A percentile compares a stretch with the other conserved stretches of the same genome.
Conservation (phyloP, 2,329 filamentous ascomycete species). For the Meredithiella fracta region DNA sequence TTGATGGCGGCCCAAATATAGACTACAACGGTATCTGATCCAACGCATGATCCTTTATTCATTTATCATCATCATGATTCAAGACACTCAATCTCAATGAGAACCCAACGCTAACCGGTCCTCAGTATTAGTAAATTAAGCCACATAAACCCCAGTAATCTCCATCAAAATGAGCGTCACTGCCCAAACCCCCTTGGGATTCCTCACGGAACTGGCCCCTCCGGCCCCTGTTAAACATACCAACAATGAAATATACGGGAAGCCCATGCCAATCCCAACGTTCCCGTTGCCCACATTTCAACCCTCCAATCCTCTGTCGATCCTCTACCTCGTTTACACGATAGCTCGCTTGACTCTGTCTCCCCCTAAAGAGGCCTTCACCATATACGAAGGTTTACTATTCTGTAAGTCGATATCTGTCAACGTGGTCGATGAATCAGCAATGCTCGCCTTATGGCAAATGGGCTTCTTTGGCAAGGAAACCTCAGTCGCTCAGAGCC, state of each 20-base stretch:
- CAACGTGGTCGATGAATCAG: constrained; percentile 60
- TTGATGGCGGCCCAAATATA: constrained; percentile 31
- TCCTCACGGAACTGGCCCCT: background rate
- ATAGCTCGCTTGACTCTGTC: constrained; percentile 61
- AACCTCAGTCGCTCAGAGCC: constrained; percentile 86
- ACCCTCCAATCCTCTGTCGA: constrained; percentile 78
- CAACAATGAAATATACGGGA: constrained; percentile 60
- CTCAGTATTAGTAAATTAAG: constrained; percentile 7
- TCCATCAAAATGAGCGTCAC: background rate
- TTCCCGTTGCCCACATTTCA: constrained; percentile 79
- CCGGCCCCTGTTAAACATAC: constrained; percentile 17
- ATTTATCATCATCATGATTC: background rate
- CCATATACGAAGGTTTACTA: constrained; percentile 58
- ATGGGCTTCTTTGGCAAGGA: constrained; percentile 94
- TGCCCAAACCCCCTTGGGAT: constrained; percentile 2
- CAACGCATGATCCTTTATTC: constrained; percentile 19
- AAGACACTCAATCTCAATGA: background rate
- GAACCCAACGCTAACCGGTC: background rate
- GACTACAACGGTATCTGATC: constrained; percentile 98
- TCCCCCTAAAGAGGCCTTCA: constrained; percentile 44
- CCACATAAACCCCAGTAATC: no score
- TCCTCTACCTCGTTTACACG: constrained; percentile 62
- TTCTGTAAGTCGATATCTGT: constrained; percentile 69
- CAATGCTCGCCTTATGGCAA: constrained; percentile 77
- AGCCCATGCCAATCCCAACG: constrained; percentile 63